Conservation (phyloP, 1,284 basidiomycete species). For the Sphagnurus paluster region DNA sequence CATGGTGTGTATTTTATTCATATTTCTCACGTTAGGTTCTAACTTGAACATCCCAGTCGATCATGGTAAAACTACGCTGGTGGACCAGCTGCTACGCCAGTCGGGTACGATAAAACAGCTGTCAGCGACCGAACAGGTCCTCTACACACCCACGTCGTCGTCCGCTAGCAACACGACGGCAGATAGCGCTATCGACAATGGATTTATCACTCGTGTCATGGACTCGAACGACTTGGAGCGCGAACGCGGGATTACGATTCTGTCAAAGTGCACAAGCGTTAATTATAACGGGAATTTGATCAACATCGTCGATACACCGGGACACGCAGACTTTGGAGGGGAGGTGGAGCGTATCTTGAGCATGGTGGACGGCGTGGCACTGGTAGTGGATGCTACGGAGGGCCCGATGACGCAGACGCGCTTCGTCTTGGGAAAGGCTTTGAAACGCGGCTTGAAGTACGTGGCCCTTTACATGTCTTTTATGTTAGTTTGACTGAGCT, state of each 20-base stretch:
- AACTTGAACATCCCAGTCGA: constrained; percentile 34
- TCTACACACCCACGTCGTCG: constrained; percentile 31
- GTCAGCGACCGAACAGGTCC: constrained; percentile 32
- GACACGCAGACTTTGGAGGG: constrained; percentile 51
- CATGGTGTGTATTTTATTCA: constrained; percentile 30
- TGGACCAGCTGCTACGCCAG: constrained; percentile 48
- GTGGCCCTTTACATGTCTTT: constrained; percentile 13
- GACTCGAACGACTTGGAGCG: constrained; percentile 49
- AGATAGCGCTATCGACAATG: constrained; percentile 37
- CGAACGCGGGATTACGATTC: constrained; percentile 51
- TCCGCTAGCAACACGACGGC: constrained; percentile 29
- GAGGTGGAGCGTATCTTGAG: constrained; percentile 50
- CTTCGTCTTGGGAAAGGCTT: constrained; percentile 45
- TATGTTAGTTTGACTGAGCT: neutral
- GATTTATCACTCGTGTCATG: constrained; percentile 45
- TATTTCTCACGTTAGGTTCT: constrained; percentile 1
- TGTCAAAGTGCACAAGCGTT: constrained; percentile 48
- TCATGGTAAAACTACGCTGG: constrained; percentile 51
- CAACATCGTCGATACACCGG: constrained; percentile 50
- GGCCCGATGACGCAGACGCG: constrained; percentile 52
- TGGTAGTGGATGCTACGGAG: constrained; percentile 48
- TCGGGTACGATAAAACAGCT: constrained; percentile 44
- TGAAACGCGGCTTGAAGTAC: constrained; percentile 40
- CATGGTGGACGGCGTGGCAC: constrained; percentile 50
- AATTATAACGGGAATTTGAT: constrained; percentile 42